These are phyloP conservation scores for Fusarium succisae DNA, from an alignment of 2,329 filamentous ascomycete species.

Conservation along the genomic window DNA sequence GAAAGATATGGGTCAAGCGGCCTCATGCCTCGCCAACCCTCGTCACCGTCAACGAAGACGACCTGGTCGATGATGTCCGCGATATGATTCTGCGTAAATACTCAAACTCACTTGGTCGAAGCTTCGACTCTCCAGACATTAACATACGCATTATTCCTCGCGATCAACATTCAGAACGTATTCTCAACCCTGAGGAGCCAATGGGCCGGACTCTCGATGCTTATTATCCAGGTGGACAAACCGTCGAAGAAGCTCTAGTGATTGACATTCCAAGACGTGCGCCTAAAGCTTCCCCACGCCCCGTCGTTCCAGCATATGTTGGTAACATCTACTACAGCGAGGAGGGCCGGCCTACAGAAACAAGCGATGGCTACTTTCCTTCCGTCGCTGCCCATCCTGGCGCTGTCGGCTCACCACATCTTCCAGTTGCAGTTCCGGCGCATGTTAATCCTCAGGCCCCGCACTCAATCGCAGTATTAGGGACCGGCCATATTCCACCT, in stretches of 20 bases:
- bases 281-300: constrained; percentile 75
- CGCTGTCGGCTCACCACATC: constrained; percentile 55
- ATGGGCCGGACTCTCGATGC: constrained; percentile 81
- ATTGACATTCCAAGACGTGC: constrained; percentile 88
- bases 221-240: constrained; percentile 88
- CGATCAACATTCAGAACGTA: constrained; percentile 71
- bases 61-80: constrained; percentile 92
- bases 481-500: constrained; percentile 80
- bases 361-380: constrained; percentile 84
- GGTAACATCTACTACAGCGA: constrained; percentile 67
- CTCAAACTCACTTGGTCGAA: constrained; percentile 87
- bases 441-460: constrained; percentile 48
- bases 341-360: constrained; percentile 72
- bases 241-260: constrained; percentile 85
- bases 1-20: constrained; percentile 96
- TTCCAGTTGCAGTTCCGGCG: constrained; percentile 52
- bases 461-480: constrained; percentile 82
- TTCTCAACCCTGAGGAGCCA: constrained; percentile 85
- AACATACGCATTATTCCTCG: constrained; percentile 80
- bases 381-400: constrained; percentile 60
- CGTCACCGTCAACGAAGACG: constrained; percentile 85
- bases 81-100: constrained; percentile 95
- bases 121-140: constrained; percentile 91
- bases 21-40: constrained; percentile 86
- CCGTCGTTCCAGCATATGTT: constrained; percentile 49